phyloP scores from a whole-genome alignment of 192 early-diverging fungal species.

The Entrophospora sp. region DNA sequence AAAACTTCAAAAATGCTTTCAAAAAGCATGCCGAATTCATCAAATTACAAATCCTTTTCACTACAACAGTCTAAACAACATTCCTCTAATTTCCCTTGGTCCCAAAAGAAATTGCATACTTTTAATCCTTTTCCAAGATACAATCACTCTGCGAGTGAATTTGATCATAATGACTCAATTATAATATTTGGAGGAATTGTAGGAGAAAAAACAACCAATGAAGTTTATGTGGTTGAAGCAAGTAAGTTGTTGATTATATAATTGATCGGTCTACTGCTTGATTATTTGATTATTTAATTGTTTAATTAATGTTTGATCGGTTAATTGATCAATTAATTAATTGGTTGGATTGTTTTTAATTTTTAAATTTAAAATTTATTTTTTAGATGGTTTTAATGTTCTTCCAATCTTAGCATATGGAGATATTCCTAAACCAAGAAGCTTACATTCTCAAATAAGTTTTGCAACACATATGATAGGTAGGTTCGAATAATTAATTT shows the following conservation, averaged over 20 bases:
- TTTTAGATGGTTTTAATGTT: conserved; percentile 26
- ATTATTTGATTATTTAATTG: neutral
- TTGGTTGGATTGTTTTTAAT: neutral
- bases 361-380: neutral
- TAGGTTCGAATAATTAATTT: conserved; percentile 15
- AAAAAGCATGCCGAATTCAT: too few species aligned
- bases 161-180: conserved; percentile 18
- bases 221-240: conserved; percentile 30
- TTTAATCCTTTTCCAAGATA: conserved; percentile 32
- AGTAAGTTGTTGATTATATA: neutral
- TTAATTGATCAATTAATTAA: neutral
- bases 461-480: conserved; percentile 37
- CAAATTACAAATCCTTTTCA: too few species aligned
- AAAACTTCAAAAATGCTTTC: too few species aligned
- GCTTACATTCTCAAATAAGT: conserved; percentile 31
- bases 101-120: conserved; percentile 2
- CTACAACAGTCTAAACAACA: too few species aligned
- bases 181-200: conserved; percentile 36
- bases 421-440: conserved; percentile 28
- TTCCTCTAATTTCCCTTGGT: too few species aligned
- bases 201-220: conserved; percentile 26
- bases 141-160: conserved; percentile 25
- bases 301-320: neutral
- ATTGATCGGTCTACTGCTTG: too few species aligned
- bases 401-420: conserved; percentile 27